Evolutionary conservation across 768 basidiomycete species (phyloP).

Genomic region (Phlegmacium glaucopus): DNA sequence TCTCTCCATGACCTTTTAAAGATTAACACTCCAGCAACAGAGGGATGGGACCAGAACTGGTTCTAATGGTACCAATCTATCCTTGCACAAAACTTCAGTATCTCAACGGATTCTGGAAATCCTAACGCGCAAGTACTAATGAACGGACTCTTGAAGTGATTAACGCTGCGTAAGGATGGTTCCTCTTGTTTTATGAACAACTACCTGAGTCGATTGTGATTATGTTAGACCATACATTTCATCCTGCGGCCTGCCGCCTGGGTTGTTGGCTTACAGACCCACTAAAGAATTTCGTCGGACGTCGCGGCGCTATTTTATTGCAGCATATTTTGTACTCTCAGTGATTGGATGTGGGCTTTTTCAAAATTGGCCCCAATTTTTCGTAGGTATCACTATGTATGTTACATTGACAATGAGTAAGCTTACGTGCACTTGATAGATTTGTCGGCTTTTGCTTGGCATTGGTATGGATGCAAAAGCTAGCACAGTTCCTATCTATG

Average conservation of each 20-base stretch:
- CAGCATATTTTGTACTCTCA: conserved; percentile 43
- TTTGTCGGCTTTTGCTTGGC: conserved; percentile 53
- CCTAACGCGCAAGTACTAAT: conserved; percentile 38
- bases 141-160: conserved; percentile 70
- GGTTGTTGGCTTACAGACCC: conserved; percentile 44
- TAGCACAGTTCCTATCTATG: conserved; percentile 53
- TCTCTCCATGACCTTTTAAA: background rate
- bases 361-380: conserved; percentile 47
- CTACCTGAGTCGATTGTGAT: background rate
- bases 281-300: conserved; percentile 56
- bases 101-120: conserved; percentile 21
- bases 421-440: conserved; percentile 13
- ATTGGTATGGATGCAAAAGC: conserved; percentile 59
- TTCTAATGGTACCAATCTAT: conserved; percentile 54
- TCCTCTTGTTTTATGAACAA: background rate
- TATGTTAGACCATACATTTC: conserved; percentile 32
- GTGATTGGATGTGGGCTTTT: conserved; percentile 43
- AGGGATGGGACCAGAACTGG: conserved; percentile 54
- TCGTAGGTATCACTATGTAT: conserved; percentile 23
- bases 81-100: conserved; percentile 47
- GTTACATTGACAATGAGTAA: background rate
- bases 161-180: conserved; percentile 53
- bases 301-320: conserved; percentile 57
- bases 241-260: conserved; percentile 31
- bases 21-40: conserved; percentile 5